Conservation (phyloP, 2,329 filamentous ascomycete species). For the Cephalotrichum gorgonifer region DNA sequence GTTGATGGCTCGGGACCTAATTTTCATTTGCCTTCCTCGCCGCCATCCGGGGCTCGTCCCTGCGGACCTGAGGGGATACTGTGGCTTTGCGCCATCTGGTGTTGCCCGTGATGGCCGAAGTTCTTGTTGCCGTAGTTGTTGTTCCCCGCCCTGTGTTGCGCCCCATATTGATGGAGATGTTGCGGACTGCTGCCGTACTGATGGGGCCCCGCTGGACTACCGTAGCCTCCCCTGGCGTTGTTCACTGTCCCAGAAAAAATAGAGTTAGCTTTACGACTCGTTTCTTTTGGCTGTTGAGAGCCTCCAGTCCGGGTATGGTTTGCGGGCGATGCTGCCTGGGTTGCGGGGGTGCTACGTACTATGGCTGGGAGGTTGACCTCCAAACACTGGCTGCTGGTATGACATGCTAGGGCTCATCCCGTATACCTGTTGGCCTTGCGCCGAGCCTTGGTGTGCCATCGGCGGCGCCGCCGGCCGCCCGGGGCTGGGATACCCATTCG, state of each 20-base stretch:
- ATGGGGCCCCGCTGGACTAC: constrained; percentile 48
- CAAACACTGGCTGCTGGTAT: constrained; percentile 65
- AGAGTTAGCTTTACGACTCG: constrained; percentile 2
- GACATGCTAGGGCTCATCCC: constrained; percentile 67
- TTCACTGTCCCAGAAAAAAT: constrained; percentile 33
- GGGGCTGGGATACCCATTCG: constrained; percentile 80
- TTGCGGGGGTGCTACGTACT: constrained; percentile 46
- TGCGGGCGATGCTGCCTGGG: not conserved
- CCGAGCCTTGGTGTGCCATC: constrained; percentile 92
- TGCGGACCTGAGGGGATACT: constrained; percentile 21
- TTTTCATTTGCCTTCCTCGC: constrained; percentile 34
- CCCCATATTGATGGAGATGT: constrained; percentile 52
- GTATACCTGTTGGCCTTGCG: constrained; percentile 74
- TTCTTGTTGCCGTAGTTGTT: constrained; percentile 42
- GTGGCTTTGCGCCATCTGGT: constrained; percentile 23
- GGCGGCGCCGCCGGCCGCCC: constrained; percentile 68
- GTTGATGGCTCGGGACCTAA: not conserved
- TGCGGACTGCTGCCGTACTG: constrained; percentile 53
- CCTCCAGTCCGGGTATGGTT: not conserved
- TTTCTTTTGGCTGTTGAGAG: constrained; percentile 1
- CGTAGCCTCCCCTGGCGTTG: constrained; percentile 46
- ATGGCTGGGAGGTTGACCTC: constrained; percentile 59
- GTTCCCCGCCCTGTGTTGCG: constrained; percentile 47
- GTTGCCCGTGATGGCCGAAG: constrained; percentile 34
- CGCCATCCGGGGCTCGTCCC: constrained; percentile 23